Conservation (phyloP, 2,329 filamentous ascomycete genomes). For the Aspergillus carbonarius region DNA sequence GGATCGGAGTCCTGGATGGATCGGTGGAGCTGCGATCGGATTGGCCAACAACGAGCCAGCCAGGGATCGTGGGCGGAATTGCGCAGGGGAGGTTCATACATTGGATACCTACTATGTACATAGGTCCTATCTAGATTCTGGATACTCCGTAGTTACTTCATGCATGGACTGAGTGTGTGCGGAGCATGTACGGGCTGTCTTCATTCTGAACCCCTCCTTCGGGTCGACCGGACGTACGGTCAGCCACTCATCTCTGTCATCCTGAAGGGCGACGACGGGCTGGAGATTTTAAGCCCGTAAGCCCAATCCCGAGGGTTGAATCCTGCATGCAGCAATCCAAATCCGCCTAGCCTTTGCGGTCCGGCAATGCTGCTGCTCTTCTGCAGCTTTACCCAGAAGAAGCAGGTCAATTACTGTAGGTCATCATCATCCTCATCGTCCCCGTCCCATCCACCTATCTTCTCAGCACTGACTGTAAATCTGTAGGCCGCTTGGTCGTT, state of each 20-base stretch:
- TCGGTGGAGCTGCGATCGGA: slow-evolving; percentile 4
- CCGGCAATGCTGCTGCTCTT: not conserved
- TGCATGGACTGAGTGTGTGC: not conserved
- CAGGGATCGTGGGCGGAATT: slow-evolving; percentile 1
- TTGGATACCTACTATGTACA: no score
- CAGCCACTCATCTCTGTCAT: not conserved
- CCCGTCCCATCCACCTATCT: no score
- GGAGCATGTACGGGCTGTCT: no score
- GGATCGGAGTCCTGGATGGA: slow-evolving; percentile 11
- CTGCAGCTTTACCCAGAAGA: not conserved
- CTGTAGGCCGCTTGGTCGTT: not conserved
- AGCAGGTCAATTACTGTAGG: no score
- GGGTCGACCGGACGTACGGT: not conserved
- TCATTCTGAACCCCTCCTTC: not conserved
- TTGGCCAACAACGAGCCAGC: not conserved
- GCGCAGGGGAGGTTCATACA: not conserved
- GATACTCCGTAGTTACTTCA: no score
- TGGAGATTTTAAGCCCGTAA: not conserved
- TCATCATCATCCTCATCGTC: not conserved
- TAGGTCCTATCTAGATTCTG: no score
- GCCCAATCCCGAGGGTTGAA: not conserved
- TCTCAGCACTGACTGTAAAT: not conserved
- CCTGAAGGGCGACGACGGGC: not conserved
- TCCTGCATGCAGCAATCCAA: not conserved
- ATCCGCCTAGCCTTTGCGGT: no score